Conservation (phyloP, 139 green algal genomes). For the Axilococcus clingmanii region DNA sequence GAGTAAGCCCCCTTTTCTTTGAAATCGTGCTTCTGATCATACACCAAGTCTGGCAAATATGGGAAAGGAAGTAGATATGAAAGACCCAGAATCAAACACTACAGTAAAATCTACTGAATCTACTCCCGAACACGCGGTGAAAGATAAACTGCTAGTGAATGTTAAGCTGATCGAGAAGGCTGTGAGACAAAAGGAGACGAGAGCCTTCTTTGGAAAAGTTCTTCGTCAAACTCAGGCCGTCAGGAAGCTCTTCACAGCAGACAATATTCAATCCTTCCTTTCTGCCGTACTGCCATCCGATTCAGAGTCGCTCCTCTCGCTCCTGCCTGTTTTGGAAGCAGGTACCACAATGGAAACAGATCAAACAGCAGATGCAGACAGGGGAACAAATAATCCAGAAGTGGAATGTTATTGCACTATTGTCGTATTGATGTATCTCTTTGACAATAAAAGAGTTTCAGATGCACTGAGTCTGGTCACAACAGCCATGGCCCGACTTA, state of each 20-base stretch:
- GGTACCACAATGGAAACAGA: too few relatives aligned
- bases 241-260: slow-evolving; percentile 39
- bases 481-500: slow-evolving; percentile 43
- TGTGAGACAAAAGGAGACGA: slow-evolving; percentile 75
- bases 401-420: slow-evolving; percentile 78
- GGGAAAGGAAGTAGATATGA: slow-evolving; percentile 32
- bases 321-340: too few relatives aligned
- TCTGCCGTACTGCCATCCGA: background rate
- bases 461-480: slow-evolving; percentile 26
- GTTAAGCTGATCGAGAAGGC: slow-evolving; percentile 55
- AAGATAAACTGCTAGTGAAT: slow-evolving; percentile 18
- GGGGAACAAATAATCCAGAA: too few relatives aligned
- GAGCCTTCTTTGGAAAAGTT: slow-evolving; percentile 54
- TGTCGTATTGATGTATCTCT: slow-evolving; percentile 61
- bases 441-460: slow-evolving; percentile 59
- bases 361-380: too few relatives aligned
- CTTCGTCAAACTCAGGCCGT: slow-evolving; percentile 60
- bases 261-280: slow-evolving; percentile 46
- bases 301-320: too few relatives aligned
- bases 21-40: too few relatives aligned
- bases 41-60: too few relatives aligned
- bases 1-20: too few relatives aligned
- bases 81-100: slow-evolving; percentile 8
- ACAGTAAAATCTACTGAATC: background rate
- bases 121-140: background rate